Evolutionary conservation across 169 alveolate genomes (phyloP).

Genomic region (Nephromyces sp.): DNA sequence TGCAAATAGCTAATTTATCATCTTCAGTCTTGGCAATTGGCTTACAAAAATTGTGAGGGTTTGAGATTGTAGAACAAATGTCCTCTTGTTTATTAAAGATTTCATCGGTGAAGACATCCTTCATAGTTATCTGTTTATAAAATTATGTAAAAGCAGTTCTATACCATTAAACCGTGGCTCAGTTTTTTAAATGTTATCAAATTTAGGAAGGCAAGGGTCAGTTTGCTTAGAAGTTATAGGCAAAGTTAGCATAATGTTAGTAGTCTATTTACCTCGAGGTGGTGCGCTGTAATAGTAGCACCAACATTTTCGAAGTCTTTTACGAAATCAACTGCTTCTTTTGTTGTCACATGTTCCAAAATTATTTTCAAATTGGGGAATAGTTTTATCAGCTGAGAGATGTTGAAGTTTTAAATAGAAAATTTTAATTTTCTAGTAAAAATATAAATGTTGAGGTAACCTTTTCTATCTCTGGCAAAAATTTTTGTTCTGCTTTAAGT

Average conservation of each 20-base stretch:
- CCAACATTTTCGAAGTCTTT: slow-evolving; percentile 11
- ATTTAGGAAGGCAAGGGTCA: no score
- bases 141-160: not conserved
- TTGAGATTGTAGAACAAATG: not conserved
- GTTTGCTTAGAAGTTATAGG: no score
- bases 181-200: no score
- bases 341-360: slow-evolving; percentile 38
- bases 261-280: slow-evolving; percentile 32
- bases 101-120: slow-evolving; percentile 15
- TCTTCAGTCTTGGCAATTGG: slow-evolving; percentile 29
- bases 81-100: not conserved
- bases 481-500: slow-evolving; percentile 32
- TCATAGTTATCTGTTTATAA: slow-evolving; percentile 25
- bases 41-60: slow-evolving; percentile 42
- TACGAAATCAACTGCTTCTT: slow-evolving; percentile 32
- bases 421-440: no score
- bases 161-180: no score
- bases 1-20: slow-evolving; percentile 33
- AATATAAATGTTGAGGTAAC: not conserved
- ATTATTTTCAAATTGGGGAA: slow-evolving; percentile 35
- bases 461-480: slow-evolving; percentile 24
- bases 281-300: slow-evolving; percentile 44
- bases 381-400: slow-evolving; percentile 4
- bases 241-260: no score
- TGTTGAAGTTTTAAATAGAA: not conserved